These are phyloP conservation scores for Calendula officinalis DNA, from an alignment of 129 eudicot genomes.

Conservation along the genomic window DNA sequence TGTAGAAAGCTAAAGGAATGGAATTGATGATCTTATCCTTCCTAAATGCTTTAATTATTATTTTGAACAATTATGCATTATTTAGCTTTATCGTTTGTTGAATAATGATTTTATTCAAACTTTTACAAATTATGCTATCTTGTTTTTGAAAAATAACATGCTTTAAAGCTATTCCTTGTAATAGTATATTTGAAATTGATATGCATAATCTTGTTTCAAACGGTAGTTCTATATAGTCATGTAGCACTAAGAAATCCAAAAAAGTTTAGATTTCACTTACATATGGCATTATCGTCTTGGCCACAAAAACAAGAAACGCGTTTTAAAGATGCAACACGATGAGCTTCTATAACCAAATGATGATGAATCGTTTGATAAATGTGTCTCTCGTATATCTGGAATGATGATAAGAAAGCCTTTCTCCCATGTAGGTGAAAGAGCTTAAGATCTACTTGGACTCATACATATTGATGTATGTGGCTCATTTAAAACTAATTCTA, in stretches of 20 bases:
- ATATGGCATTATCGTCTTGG: neutral
- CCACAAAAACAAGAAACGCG: neutral
- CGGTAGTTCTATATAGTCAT: neutral
- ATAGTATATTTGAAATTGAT: no score
- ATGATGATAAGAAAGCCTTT: neutral
- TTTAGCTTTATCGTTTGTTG: no score
- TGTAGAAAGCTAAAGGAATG: no score
- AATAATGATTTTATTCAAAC: no score
- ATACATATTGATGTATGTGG: no score
- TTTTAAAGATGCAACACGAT: neutral
- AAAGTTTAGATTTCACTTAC: neutral
- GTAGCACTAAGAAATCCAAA: neutral
- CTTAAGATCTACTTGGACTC: conserved; percentile 9
- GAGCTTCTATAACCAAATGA: neutral
- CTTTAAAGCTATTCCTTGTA: no score
- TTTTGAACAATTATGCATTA: no score
- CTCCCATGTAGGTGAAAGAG: neutral
- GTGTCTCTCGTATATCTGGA: neutral
- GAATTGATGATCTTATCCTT: no score
- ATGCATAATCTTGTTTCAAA: neutral
- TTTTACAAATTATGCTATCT: no score
- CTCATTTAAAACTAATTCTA: no score
- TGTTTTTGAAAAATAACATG: no score
- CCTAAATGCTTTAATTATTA: no score
- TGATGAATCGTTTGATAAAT: neutral